Evolutionary conservation across 2,329 filamentous ascomycete species (phyloP), one percentile per base, ranked within the genome.

Genomic region (Talaromyces islandicus): DNA sequence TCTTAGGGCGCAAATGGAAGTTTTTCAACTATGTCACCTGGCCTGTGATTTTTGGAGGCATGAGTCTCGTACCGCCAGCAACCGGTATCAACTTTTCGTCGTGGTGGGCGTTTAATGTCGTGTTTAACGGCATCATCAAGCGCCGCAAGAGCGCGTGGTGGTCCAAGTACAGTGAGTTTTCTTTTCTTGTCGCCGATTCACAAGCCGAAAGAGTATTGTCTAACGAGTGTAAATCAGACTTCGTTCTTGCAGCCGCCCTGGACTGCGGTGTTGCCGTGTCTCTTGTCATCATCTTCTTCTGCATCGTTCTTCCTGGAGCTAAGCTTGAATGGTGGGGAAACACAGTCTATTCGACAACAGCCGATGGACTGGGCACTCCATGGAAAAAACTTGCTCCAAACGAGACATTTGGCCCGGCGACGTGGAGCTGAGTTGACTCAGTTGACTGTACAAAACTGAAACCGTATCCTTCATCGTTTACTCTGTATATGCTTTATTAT

Each of bases 1-100:
- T 77, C 3, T 74, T 88, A 17, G 85, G 86, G 5, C 82, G 86
- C 35, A 78, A 80, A 56, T 75, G 87, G 87, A 62, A 83, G 79
- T 66, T 82, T 77, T 25, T 85, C 72, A 83, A 87, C 62, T 90
- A 88, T 69, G 75, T 91, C 62, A 88, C 84, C 68, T 83, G 84
- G 63, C 88, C 88, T 0, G 81, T 90, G 32, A 82, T 90, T 59
- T 89, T 87, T 65, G 87, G 86, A 51, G 86, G 85, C 24, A 83
- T 84, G 19, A 83, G 84, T 54, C 77, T 81, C 65, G 80, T 90
- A 2, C 88, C 88, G 7, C 88, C 88, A 0, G 88, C 88, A 0
- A 88, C 86, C 0, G 83, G 86, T 0, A 85, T 88, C 66, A 89
- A 83, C 62, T 91, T 89, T 68, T 83, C 88, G 25, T 85, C 85